These are phyloP conservation scores for Dryadomyces sulphureus DNA, from an alignment of 2,329 filamentous ascomycete species.

Conservation along the genomic window DNA sequence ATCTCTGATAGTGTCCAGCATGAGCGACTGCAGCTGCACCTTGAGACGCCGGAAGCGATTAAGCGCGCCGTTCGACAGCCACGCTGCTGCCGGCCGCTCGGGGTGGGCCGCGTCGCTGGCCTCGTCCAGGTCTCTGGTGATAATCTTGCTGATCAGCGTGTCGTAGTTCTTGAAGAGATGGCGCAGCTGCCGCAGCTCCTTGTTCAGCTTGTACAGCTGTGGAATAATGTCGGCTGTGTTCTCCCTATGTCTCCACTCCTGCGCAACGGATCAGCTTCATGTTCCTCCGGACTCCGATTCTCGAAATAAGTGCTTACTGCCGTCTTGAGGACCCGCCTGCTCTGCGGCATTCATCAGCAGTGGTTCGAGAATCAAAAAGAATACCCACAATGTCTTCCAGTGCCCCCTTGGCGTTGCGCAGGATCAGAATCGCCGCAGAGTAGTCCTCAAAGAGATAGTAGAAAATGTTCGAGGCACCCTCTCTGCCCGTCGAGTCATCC, in stretches of 20 bases:
- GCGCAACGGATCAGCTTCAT: not conserved
- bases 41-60: constrained; percentile 44
- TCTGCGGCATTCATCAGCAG: constrained; percentile 14
- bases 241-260: constrained; percentile 16
- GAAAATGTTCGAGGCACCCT: constrained; percentile 45
- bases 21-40: constrained; percentile 44
- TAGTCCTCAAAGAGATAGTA: constrained; percentile 57
- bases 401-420: constrained; percentile 29
- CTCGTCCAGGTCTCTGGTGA: constrained; percentile 23
- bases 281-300: too few species aligned
- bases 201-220: constrained; percentile 42
- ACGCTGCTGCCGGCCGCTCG: constrained; percentile 13
- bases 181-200: constrained; percentile 43
- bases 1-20: constrained; percentile 46
- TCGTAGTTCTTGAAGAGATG: constrained; percentile 47
- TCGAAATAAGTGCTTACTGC: constrained; percentile 14
- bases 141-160: constrained; percentile 44
- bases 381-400: constrained; percentile 32
- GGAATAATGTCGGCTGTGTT: constrained; percentile 38
- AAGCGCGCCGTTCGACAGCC: constrained; percentile 28
- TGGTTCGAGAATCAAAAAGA: not conserved
- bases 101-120: not conserved
- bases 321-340: constrained; percentile 16
- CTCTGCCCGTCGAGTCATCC: constrained; percentile 19
- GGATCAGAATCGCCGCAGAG: constrained; percentile 40